phyloP scores from a whole-genome alignment of 2,329 filamentous ascomycete genomes.

The Sporothrix phasma region DNA sequence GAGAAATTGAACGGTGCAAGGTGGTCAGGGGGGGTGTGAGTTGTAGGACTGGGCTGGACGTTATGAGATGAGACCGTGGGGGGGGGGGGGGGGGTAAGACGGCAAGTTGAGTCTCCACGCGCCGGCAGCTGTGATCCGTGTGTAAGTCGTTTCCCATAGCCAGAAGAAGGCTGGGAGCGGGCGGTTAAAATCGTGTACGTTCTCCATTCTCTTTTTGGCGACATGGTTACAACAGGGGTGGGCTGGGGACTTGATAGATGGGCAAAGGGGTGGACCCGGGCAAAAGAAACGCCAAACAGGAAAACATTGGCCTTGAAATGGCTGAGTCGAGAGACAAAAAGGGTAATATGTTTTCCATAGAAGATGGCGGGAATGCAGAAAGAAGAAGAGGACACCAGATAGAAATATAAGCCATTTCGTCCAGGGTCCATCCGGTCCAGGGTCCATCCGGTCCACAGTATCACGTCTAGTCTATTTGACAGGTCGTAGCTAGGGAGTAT shows the following conservation, averaged over 20 bases:
- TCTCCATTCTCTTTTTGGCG: constrained; percentile 4
- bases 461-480: background rate
- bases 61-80: no score
- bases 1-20: background rate
- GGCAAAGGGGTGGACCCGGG: background rate
- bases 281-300: background rate
- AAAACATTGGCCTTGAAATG: background rate
- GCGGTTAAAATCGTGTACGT: background rate
- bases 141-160: background rate
- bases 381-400: background rate
- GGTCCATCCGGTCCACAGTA: background rate
- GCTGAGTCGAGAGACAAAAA: background rate
- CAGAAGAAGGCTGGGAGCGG: background rate
- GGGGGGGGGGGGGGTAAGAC: background rate
- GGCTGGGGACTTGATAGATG: background rate
- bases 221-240: background rate
- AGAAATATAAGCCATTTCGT: no score
- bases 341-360: background rate
- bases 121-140: background rate
- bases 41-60: background rate
- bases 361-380: background rate
- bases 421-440: background rate
- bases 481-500: background rate
- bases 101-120: background rate
- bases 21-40: background rate